Base-by-base conservation (phyloP, 1,139 yeast species). In the Kodamaea alishanica region DNA sequence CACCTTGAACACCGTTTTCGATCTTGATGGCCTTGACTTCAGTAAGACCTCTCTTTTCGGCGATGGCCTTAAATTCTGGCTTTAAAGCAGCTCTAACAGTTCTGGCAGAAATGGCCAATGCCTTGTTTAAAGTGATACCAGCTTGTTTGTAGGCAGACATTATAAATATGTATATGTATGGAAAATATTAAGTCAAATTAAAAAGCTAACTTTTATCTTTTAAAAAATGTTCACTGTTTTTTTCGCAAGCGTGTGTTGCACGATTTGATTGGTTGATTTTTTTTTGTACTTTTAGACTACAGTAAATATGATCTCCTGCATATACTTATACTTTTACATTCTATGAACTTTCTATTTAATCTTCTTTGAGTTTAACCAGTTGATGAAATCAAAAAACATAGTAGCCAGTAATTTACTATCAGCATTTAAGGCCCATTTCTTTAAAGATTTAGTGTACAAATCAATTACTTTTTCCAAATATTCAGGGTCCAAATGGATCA, bases 41-140 rank as follows among this genome's bases (percentile, higher is more conserved):
- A 51, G 84, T 65, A 54, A 66, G 47, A 51, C 84, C 84, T 74
- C 95, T 86, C 67, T 77, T 75, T 56, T 84, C 87, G 52, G 83
- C 86, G 51, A 73, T 77, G 48, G 79, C 83, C 65, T 85, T 86
- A 64, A 79, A 66, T 58, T 90, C 96, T 52, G 90, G 83, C 77
- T 92, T 92, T 64, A 92, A 79, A 40, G 97, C 84, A 56, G 77
- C 75, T 74, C 97, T 89, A 59, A 88, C 78, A 48, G 95, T 79
- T 64, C 81, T 82, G 62, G 97, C 96, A 55, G 96, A 87, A 61
- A 92, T 78, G 54, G 96, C 80, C 67, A 90, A 75, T 69, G 92
- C 92, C 67, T 83, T 86, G 85, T 87, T 87, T 74, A 84, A 81
- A 52, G 90, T 77, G 60, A 84, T 77, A 60, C 94, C 94, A 56